Conservation (phyloP, 2,329 filamentous ascomycete genomes). For the Verticillium nonalfalfae region DNA sequence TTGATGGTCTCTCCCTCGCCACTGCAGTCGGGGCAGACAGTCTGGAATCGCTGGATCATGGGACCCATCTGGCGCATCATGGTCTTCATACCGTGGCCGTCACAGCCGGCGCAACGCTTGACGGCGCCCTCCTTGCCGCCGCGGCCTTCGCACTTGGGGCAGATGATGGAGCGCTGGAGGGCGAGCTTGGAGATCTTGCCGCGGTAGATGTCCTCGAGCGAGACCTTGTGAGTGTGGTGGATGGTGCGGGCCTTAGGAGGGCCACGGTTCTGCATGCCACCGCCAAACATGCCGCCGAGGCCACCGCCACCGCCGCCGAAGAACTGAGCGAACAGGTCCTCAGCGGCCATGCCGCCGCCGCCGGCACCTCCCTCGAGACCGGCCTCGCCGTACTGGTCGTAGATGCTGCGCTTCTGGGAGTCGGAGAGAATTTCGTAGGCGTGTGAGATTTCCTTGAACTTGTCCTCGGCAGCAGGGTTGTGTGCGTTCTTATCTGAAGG, state of each 20-base stretch:
- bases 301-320: conserved; percentile 75
- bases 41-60: conserved; percentile 99
- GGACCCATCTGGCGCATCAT: conserved; percentile 99
- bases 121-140: conserved; percentile 98
- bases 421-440: conserved; percentile 96
- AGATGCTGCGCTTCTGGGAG: conserved; percentile 81
- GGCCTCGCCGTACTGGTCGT: conserved; percentile 97
- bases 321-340: conserved; percentile 96
- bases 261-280: conserved; percentile 70
- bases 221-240: conserved; percentile 97
- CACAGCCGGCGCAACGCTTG: conserved; percentile 83
- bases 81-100: conserved; percentile 96
- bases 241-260: conserved; percentile 90
- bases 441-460: conserved; percentile 96
- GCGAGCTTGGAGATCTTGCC: conserved; percentile 98
- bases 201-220: conserved; percentile 94
- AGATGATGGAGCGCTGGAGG: conserved; percentile 95
- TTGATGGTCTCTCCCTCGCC: conserved; percentile 96
- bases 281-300: conserved; percentile 71
- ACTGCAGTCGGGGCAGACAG: conserved; percentile 95
- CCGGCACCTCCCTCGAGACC: conserved; percentile 84
- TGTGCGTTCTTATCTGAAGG: conserved; percentile 85
- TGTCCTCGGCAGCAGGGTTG: conserved; percentile 89
- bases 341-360: conserved; percentile 82
- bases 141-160: conserved; percentile 85